These are phyloP conservation scores for Diaporthe citri DNA, from an alignment of 2,329 filamentous ascomycete genomes.

Conservation along the genomic window DNA sequence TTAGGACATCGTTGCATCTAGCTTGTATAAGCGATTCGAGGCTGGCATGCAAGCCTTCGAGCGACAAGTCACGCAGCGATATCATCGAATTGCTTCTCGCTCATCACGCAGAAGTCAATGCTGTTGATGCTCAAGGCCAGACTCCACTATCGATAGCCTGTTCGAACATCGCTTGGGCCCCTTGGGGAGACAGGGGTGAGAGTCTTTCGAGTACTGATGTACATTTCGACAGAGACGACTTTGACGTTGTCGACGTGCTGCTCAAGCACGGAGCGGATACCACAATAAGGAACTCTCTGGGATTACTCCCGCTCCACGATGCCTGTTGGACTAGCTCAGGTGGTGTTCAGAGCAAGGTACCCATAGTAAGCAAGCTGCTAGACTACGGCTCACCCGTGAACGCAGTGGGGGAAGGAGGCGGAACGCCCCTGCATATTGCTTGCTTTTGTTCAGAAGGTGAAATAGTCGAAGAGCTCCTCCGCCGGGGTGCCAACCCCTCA, in stretches of 20 bases:
- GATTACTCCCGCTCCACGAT: background rate
- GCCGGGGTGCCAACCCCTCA: background rate
- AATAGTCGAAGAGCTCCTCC: background rate
- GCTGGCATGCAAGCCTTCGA: background rate
- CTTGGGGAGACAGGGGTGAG: too few species aligned
- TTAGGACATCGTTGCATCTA: conserved; percentile 1
- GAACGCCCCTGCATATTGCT: background rate
- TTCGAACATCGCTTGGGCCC: background rate
- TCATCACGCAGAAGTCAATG: background rate
- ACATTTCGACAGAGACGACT: background rate
- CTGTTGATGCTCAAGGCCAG: background rate
- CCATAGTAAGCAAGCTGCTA: background rate
- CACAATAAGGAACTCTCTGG: background rate
- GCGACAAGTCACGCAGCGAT: background rate
- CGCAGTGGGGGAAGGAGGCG: background rate
- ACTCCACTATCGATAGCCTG: background rate
- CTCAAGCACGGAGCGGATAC: background rate
- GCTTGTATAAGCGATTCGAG: background rate
- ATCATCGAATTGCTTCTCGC: background rate
- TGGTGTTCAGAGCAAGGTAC: background rate
- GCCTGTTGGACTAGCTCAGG: background rate
- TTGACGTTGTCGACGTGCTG: background rate
- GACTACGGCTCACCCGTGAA: background rate
- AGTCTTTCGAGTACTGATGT: accelerated
- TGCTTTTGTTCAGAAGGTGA: background rate